Evolutionary conservation across 2,329 filamentous ascomycete species (phyloP), one percentile per base, ranked within the genome.

Genomic region (Fusarium secorum): DNA sequence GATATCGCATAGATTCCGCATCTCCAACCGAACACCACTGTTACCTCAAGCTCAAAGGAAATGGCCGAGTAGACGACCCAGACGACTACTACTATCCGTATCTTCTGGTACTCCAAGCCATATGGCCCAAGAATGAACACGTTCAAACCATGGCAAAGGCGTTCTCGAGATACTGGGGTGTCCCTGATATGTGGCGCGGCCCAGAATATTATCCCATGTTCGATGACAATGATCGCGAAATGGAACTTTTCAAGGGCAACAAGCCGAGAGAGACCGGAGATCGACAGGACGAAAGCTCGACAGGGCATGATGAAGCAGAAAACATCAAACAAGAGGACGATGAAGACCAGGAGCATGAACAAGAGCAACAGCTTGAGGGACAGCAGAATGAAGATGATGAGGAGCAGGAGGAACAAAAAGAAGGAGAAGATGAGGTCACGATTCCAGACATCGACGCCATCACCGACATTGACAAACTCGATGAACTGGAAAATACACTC

Each of bases 341-440:
- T 5, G 2, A 9, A 13, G 15, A 18, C 1, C 7, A 8, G 8
- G 15, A 35, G 3, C 15, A 8, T 3, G 33, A 17, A 17, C 8
- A 17, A 17, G 33, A 35, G 33, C 15, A 35, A 10, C 33, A 35
- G 15, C 15, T 17, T 4, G 33, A 35, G 15, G 15, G 15, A 17
- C 15, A 17, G 15, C 15, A 35, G 15, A 35, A 35, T 8, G 8
- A 41, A 11, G 18, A 20, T 7, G 35, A 36, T 20, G 35, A 36
- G 9, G 33, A 35, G 9, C 33, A 17, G 32, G 11, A 44, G 11
- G 13, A 26, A n/a, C 17, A 15, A 17, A 5, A 13, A 10, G 18
- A 28, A 6, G 14, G 14, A 18, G 24, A 5, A 5, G 11, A n/a
- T 13, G 17, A 14, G 11, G 18, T 7, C 35, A 6, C 18, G 11